Evolutionary conservation across 2,329 filamentous ascomycete genomes (phyloP), one percentile per base, ranked within the genome.

Genomic region (Exophiala lecanii-corni): DNA sequence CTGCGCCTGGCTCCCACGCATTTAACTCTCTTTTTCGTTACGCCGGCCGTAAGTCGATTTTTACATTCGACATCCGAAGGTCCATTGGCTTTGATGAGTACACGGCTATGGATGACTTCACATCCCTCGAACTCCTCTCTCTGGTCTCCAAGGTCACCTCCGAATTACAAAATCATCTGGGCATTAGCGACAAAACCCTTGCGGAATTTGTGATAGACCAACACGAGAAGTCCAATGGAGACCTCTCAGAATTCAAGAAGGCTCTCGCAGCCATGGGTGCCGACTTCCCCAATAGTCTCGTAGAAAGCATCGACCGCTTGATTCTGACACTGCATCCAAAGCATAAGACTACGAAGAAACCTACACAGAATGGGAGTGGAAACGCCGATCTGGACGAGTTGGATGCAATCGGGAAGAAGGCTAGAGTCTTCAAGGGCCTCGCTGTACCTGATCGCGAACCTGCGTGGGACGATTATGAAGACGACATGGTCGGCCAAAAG

Each of bases 201-300:
- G 89, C 92, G 56, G 92, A 98, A 66, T 98, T 95, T 62, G 81
- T 98, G 58, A 95, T 98, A 60, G 86, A 86, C 49, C 85, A 95
- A 62, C 87, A 94, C 57, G 68, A 84, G 62, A 79, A 89, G 75
- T 85, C 81, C 69, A 75, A 73, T 39, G 49, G 46, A 20, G 76
- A 76, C 19, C 72, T 86, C 43, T 66, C 75, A 39, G 81, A 85
- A 19, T 98, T 97, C 70, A 85, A 85, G 68, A 71, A 73, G 54
- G 80, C 80, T 60, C 74, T 97, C 54, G 78, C 82, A 54, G 78
- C 74, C 20, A 81, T 94, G 66, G 86, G 85, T 42, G 86, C 84
- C 50, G 89, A 83, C 32, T 94, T 96, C 53, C 88, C 89, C 0
- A 76, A 80, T 42, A 95, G 86, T 68, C 70, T 98, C 56, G 76